Evolutionary conservation across 768 basidiomycete genomes (phyloP).

Genomic region (Chiua virens): DNA sequence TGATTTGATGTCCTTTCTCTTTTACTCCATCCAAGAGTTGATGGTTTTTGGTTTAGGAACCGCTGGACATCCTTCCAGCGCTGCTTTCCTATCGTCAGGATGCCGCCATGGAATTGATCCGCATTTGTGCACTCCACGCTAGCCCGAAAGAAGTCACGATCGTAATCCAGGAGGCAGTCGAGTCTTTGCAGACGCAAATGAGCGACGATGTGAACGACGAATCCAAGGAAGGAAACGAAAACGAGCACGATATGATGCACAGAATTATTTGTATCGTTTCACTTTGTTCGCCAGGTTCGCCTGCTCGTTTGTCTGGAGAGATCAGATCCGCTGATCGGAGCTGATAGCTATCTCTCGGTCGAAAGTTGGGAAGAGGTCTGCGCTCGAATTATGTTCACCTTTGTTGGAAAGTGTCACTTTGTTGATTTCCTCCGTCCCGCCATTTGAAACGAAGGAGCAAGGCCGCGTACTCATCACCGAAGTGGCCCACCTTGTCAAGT

Average conservation of each 20-base stretch:
- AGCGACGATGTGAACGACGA: conserved; percentile 7
- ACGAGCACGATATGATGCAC: conserved; percentile 8
- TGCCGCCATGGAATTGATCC: conserved; percentile 34
- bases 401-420: conserved; percentile 13
- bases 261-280: conserved; percentile 13
- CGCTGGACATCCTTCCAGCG: conserved; percentile 37
- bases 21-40: background rate
- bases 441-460: conserved; percentile 7
- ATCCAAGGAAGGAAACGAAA: conserved; percentile 13
- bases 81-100: conserved; percentile 33
- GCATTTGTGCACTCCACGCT: conserved; percentile 26
- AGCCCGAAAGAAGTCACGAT: conserved; percentile 45
- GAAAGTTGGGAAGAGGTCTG: conserved; percentile 23
- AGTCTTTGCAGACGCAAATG: conserved; percentile 24
- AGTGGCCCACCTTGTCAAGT: conserved; percentile 15
- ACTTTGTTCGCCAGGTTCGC: conserved; percentile 25
- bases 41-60: conserved; percentile 32
- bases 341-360: conserved; percentile 25
- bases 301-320: background rate
- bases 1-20: background rate
- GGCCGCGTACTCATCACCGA: conserved; percentile 23
- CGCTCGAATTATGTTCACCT: conserved; percentile 21
- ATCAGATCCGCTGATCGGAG: background rate
- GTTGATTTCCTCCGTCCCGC: conserved; percentile 18
- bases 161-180: conserved; percentile 40